Percentiles rank a stretch among this genome's conserved stretches.
These are phyloP conservation scores for Fonsecaea multimorphosa DNA, from an alignment of 2,329 filamentous ascomycete species.

Conservation along the genomic window DNA sequence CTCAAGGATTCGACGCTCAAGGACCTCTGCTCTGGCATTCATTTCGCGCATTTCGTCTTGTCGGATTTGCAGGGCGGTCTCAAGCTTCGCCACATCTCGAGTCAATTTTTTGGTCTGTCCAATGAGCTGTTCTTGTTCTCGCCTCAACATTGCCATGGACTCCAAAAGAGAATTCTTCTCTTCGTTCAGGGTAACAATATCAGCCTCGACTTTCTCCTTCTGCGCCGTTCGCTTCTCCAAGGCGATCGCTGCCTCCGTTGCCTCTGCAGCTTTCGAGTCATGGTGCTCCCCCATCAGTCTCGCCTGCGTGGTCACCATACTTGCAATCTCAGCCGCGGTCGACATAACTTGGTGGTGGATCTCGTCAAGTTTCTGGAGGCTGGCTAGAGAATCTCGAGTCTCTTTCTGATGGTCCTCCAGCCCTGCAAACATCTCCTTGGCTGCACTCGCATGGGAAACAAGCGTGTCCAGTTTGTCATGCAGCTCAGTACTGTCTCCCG, in stretches of 20 bases:
- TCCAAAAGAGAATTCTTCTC: conserved; percentile 69
- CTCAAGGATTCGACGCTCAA: conserved; percentile 92
- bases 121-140: conserved; percentile 69
- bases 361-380: conserved; percentile 82
- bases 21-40: conserved; percentile 83
- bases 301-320: conserved; percentile 79
- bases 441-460: conserved; percentile 45
- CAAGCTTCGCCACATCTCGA: conserved; percentile 86
- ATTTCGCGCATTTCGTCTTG: conserved; percentile 90
- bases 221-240: conserved; percentile 76
- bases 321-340: conserved; percentile 81
- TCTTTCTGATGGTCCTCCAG: conserved; percentile 68
- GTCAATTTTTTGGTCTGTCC: conserved; percentile 79
- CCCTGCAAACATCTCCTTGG: conserved; percentile 55
- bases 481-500: conserved; percentile 59
- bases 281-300: conserved; percentile 76
- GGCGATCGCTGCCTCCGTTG: conserved; percentile 79
- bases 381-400: conserved; percentile 72
- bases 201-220: conserved; percentile 66
- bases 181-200: conserved; percentile 57
- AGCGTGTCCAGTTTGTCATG: conserved; percentile 64
- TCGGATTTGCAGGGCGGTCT: conserved; percentile 86
- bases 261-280: conserved; percentile 76
- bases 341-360: conserved; percentile 86
- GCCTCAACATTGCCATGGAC: conserved; percentile 57